Base-by-base conservation (phyloP, 2,329 filamentous ascomycete species). In the Phialophora macrospora region DNA sequence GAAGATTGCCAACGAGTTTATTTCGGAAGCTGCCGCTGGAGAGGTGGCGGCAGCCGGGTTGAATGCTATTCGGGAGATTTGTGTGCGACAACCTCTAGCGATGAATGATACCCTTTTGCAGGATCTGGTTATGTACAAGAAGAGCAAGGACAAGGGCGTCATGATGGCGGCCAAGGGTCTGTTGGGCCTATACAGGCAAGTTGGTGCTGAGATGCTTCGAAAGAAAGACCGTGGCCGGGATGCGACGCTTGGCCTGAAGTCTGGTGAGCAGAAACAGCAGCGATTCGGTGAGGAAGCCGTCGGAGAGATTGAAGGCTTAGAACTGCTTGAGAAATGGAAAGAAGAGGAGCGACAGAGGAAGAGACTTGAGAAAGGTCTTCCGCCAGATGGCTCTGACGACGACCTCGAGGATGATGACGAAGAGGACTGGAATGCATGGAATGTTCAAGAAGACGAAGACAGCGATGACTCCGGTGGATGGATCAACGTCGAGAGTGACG, bases 1-100 rank as follows among this genome's bases (percentile, higher is more conserved):
- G 76, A 98, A 97, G 80, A 98, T 99, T 73, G 94, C 95, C 34
- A 97, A 98, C 75, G 95, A 99, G 77, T 99, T 99, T 75, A 94
- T 99, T 1, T 97, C 93, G 0, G 95, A 99, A 80, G 95, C 92
- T 1, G 88, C 93, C 0, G 93, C 95, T 0, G 86, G 91, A 3
- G 93, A 98, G 77, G 94, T 99, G 32, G 92, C 92, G 0, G 89
- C 93, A 3, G 94, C 95, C 4, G 95, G 94, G 74, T 83, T 99
- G 62, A 97, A 98, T 76, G 90, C 93, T 14, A 98, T 99, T 71
- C 88, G 95, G 58, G 95, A 99, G 75, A 91, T 99, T 28, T 97
- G 94, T 77, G 90, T 89, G 2, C 86, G 95, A 69, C 95, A 99
- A 75, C 94, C 95, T 1, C 82, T 98, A n/a, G 93, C 93, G 5